A percentile compares a stretch with the other conserved stretches of the same genome.
These are phyloP conservation scores for Lizonia empirigonia DNA, from an alignment of 2,329 filamentous ascomycete species.

Conservation along the genomic window DNA sequence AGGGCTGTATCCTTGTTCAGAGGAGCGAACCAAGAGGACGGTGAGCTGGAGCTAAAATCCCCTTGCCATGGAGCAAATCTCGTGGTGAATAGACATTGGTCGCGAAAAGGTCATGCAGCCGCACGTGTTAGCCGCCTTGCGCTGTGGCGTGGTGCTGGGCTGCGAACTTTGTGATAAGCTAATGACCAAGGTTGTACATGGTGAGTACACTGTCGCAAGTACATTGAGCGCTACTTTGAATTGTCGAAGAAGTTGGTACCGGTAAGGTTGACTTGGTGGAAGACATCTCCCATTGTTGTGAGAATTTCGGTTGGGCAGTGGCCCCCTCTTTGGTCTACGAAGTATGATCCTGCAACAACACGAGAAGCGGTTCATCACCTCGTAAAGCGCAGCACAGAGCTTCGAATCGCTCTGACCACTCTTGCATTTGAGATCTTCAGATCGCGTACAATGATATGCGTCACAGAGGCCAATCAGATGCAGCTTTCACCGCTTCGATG, in stretches of 20 bases:
- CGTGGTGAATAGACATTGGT: conserved; percentile 28
- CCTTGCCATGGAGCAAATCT: conserved; percentile 10
- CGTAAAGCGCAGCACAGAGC: conserved; percentile 13
- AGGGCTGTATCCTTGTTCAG: conserved; percentile 17
- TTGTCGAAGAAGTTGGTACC: background rate
- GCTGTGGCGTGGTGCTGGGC: conserved; percentile 22
- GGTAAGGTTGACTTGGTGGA: background rate
- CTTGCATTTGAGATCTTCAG: conserved; percentile 13
- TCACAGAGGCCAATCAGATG: conserved; percentile 32
- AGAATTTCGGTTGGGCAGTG: conserved; percentile 1
- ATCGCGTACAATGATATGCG: conserved; percentile 14
- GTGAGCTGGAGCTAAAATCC: conserved; percentile 25
- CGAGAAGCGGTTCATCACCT: conserved; percentile 1
- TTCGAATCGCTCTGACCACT: conserved; percentile 17
- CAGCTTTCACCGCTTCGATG: conserved; percentile 38
- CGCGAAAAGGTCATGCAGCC: conserved; percentile 13
- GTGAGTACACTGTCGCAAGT: conserved; percentile 12
- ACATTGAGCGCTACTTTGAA: conserved; percentile 5
- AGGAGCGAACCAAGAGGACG: conserved; percentile 24
- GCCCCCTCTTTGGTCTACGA: conserved; percentile 1
- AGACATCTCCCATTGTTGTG: background rate
- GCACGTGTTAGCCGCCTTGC: conserved; percentile 21
- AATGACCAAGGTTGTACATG: conserved; percentile 17
- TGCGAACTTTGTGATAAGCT: conserved; percentile 35
- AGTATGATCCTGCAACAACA: background rate